Evolutionary conservation across 805 yeast species (phyloP), one percentile per base, ranked within the genome.

Genomic region (Candida quercuum): DNA sequence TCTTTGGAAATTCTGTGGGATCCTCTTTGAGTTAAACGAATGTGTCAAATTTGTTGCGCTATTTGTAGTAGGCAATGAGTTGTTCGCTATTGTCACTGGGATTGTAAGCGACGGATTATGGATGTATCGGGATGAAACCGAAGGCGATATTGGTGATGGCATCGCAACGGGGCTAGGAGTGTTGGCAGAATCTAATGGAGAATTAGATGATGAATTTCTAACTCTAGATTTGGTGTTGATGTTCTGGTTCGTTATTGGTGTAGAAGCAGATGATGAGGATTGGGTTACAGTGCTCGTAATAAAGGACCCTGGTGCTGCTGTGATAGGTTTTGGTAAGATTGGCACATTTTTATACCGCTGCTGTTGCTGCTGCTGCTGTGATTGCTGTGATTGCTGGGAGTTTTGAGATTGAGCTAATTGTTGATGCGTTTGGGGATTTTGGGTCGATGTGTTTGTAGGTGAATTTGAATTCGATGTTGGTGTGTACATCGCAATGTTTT

Each of bases 141-240:
- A 46, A 6, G 57, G 55, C 2, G 57, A 52, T 1, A 49, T 41
- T n/a, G 57, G 57, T 1, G 55, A 50, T 9, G 54, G 51, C 48
- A 45, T 47, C 1, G 53, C 50, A 24, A 46, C 41, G 17, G 57
- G 57, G 6, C 51, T 48, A 17, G 54, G 56, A 2, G 53, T 43
- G 24, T 47, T 49, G 25, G 36, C 38, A 26, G 43, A 45, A 7
- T 42, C 36, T 5, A 47, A 45, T 10, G 55, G 51, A 2, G 54
- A 47, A 24, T 37, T 18, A 19, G 38, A 37, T n/a, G 42, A 32
- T 7, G 41, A 18, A 8, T 32, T 43, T 28, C 38, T 38, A 13
- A 23, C 16, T 16, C 24, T 35, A 11, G 42, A 37, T 11, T 33
- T n/a, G 13, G 36, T 32, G 30, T n/a, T n/a, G n/a, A n/a, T n/a